phyloP scores from a whole-genome alignment of 2,329 filamentous ascomycete species.

The Botrytis fragariae region DNA sequence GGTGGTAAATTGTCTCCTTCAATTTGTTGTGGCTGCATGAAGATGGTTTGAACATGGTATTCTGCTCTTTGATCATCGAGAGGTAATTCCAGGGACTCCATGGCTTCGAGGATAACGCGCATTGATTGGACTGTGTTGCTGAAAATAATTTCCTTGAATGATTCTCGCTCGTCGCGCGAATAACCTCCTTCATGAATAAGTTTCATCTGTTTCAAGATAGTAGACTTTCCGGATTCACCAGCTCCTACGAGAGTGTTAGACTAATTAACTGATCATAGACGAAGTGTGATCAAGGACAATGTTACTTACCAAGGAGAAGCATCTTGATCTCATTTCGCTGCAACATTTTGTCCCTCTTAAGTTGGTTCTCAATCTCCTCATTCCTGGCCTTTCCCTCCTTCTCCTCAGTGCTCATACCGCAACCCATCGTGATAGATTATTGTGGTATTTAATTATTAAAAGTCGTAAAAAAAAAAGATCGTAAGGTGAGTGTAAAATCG shows the following conservation, averaged over 20 bases:
- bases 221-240: constrained; percentile 96
- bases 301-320: constrained; percentile 86
- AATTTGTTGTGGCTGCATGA: constrained; percentile 56
- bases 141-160: constrained; percentile 95
- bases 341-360: constrained; percentile 98
- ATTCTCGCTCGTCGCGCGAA: constrained; percentile 90
- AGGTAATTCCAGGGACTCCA: constrained; percentile 78
- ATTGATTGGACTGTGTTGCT: constrained; percentile 93
- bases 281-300: constrained; percentile 3
- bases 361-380: constrained; percentile 99
- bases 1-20: constrained; percentile 77
- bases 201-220: constrained; percentile 97
- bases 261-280: not conserved
- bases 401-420: constrained; percentile 99
- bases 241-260: constrained; percentile 46
- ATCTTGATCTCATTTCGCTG: constrained; percentile 99
- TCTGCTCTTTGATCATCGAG: constrained; percentile 61
- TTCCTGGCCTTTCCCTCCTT: constrained; percentile 99
- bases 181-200: constrained; percentile 99
- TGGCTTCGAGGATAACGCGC: constrained; percentile 85
- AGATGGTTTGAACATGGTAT: constrained; percentile 40
- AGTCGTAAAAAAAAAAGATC: constrained; percentile 16
- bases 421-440: constrained; percentile 79
- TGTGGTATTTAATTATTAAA: constrained; percentile 8
- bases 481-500: not conserved